Evolutionary conservation across 345 rosid genomes (phyloP).

Genomic region (Acer negundo): DNA sequence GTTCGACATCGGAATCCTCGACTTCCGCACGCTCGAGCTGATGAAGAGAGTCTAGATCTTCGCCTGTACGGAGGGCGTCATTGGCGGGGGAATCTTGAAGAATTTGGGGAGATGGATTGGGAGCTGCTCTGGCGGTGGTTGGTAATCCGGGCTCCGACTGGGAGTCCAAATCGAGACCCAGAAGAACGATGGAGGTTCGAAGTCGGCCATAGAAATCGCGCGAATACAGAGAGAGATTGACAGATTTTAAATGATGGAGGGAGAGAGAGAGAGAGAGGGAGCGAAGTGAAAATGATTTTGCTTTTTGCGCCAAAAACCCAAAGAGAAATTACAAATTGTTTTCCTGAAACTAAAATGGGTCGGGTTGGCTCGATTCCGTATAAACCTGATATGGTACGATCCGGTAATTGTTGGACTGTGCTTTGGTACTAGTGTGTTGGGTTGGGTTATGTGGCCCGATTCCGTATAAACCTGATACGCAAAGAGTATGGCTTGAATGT

Average conservation of each 20-base stretch:
- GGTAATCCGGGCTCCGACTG: slow-evolving; percentile 32
- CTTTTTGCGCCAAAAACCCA: not conserved
- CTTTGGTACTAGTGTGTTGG: too few species aligned
- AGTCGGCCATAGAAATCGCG: slow-evolving; percentile 49
- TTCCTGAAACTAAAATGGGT: too few species aligned
- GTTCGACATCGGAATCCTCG: slow-evolving; percentile 53
- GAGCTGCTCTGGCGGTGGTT: not conserved
- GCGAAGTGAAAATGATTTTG: not conserved
- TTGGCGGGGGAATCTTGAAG: slow-evolving; percentile 13
- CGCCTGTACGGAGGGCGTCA: not conserved
- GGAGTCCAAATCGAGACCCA: slow-evolving; percentile 67
- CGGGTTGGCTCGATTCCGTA: too few species aligned
- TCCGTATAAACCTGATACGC: too few species aligned
- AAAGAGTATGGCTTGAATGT: too few species aligned
- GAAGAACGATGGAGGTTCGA: slow-evolving; percentile 86
- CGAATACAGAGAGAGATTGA: not conserved
- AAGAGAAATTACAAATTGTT: not conserved
- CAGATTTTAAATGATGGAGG: not conserved
- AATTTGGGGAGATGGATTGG: slow-evolving; percentile 12
- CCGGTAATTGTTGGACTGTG: too few species aligned
- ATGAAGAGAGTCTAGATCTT: not conserved
- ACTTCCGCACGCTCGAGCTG: slow-evolving; percentile 28
- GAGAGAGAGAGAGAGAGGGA: too few species aligned
- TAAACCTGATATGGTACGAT: too few species aligned
- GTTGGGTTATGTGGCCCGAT: too few species aligned